phyloP scores from a whole-genome alignment of 2,329 filamentous ascomycete genomes.

The Xylariales sp. region DNA sequence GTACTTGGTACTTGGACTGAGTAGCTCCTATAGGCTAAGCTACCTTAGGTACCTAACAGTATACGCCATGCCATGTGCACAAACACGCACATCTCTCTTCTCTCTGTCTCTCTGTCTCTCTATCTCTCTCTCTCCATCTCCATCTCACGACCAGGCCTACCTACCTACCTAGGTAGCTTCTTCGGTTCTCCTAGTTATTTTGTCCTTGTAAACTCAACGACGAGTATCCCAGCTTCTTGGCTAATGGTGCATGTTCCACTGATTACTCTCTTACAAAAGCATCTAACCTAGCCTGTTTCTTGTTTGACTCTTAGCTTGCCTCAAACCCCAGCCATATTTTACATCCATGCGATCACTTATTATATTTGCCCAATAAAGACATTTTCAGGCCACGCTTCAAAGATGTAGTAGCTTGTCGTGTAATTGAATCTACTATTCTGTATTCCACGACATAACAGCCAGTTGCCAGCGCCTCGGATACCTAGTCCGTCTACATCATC shows the following conservation, averaged over 20 bases:
- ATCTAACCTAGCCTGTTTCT: not conserved
- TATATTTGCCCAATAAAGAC: slow-evolving; percentile 25
- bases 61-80: too few species aligned
- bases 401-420: not conserved
- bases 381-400: not conserved
- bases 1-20: too few species aligned
- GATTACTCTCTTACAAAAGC: slow-evolving; percentile 5
- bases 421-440: not conserved
- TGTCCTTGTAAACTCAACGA: slow-evolving; percentile 10
- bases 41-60: too few species aligned
- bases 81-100: too few species aligned
- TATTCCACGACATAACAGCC: not conserved
- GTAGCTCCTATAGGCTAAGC: too few species aligned
- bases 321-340: slow-evolving; percentile 14
- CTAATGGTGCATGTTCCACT: slow-evolving; percentile 12
- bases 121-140: too few species aligned
- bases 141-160: too few species aligned
- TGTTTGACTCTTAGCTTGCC: not conserved
- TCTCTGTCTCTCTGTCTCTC: too few species aligned
- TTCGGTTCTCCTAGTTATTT: not conserved
- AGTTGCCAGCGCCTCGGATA: not conserved
- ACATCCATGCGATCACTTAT: slow-evolving; percentile 7
- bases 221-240: slow-evolving; percentile 20
- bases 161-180: too few species aligned
- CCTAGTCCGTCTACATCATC: not conserved